Percentiles rank a stretch among this genome's conserved stretches.
phyloP scores from a whole-genome alignment of 345 rosid species.

The Pugionium dolabratum region DNA sequence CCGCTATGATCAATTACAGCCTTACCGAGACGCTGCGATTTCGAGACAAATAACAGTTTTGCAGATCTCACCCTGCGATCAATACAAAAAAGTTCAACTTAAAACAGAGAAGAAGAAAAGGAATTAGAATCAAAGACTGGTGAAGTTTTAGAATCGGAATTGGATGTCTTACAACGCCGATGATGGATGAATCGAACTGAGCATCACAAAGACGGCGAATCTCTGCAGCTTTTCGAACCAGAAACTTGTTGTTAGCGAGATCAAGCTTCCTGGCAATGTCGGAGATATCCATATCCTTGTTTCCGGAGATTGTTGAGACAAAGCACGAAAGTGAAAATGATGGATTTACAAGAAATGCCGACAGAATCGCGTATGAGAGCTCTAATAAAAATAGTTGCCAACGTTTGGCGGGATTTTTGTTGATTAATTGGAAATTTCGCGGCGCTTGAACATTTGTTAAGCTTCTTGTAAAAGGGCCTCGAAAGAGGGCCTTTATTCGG shows the following conservation, averaged over 20 bases:
- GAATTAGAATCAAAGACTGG: background rate
- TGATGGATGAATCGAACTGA: constrained; percentile 76
- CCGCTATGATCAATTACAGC: too few relatives aligned
- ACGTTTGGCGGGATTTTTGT: constrained; percentile 29
- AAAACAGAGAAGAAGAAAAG: background rate
- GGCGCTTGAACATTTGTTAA: too few relatives aligned
- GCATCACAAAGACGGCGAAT: constrained; percentile 85
- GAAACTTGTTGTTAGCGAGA: constrained; percentile 53
- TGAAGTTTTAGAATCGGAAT: too few relatives aligned
- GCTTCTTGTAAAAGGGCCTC: constrained; percentile 5
- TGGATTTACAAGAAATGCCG: background rate
- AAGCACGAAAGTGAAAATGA: background rate
- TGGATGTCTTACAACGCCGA: constrained; percentile 65
- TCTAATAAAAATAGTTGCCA: background rate
- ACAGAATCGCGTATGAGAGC: background rate
- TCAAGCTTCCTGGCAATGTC: constrained; percentile 65
- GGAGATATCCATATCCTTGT: constrained; percentile 56
- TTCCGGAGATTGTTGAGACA: background rate
- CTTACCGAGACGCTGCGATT: constrained; percentile 72
- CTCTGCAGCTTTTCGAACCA: constrained; percentile 77
- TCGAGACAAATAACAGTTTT: constrained; percentile 84
- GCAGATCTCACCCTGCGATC: constrained; percentile 73
- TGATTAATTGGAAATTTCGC: background rate
- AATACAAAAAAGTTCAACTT: background rate
- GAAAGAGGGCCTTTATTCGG: background rate